Conservation (phyloP, 169 alveolate species). For the Eimeria zaria region DNA sequence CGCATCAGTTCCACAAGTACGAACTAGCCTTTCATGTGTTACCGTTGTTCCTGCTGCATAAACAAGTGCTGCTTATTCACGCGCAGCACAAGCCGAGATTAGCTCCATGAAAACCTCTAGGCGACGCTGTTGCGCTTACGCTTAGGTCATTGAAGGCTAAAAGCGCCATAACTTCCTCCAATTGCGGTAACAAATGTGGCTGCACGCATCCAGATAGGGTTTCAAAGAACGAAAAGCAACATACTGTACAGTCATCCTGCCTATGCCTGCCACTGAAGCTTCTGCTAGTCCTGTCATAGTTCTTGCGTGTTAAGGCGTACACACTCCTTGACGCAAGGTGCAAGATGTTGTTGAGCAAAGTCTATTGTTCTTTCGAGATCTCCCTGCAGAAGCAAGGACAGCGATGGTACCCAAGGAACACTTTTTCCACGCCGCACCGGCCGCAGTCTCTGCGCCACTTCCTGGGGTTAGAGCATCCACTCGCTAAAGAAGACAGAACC, state of each 20-base stretch:
- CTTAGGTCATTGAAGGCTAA: slow-evolving; percentile 81
- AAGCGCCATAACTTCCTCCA: slow-evolving; percentile 84
- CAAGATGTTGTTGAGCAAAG: slow-evolving; percentile 83
- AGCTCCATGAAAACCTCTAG: not conserved
- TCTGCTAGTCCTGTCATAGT: not conserved
- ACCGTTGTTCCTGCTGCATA: not conserved
- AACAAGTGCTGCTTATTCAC: not conserved
- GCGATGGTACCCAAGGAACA: not conserved
- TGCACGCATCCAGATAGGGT: slow-evolving; percentile 1
- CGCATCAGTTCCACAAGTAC: not conserved
- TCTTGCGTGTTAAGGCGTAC: slow-evolving; percentile 46
- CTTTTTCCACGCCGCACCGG: not conserved
- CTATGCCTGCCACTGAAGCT: not conserved
- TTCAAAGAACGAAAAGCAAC: not conserved
- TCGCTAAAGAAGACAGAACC: not conserved
- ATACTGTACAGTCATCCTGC: not conserved
- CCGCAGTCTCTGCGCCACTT: not conserved
- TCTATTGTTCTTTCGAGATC: slow-evolving; percentile 78
- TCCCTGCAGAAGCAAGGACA: slow-evolving; percentile 43
- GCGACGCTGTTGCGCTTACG: slow-evolving; percentile 42
- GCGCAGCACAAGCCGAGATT: not conserved
- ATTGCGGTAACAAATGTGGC: slow-evolving; percentile 82
- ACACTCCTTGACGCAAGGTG: slow-evolving; percentile 83
- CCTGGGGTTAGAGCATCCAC: not conserved
- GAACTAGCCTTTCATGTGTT: not conserved